Percentiles rank a stretch among this genome's conserved stretches.
Evolutionary conservation across 176 grass and related monocot genomes (phyloP).

Genomic region (Rhynchospora tenuis): DNA sequence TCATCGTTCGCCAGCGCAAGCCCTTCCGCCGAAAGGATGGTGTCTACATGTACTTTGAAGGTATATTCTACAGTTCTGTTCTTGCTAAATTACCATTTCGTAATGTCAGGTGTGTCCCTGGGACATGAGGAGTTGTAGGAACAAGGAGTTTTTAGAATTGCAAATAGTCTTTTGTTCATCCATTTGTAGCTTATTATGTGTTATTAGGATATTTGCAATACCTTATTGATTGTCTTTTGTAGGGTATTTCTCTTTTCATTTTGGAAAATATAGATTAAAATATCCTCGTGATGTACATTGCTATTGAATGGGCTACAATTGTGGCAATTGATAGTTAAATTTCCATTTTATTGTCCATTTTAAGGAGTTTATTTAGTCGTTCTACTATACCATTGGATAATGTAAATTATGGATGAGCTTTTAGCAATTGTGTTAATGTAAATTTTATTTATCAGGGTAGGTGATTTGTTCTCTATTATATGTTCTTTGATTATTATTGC

Average conservation of each 20-base stretch:
- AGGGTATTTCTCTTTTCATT: background rate
- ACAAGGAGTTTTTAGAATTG: background rate
- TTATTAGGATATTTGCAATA: background rate
- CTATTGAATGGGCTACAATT: background rate
- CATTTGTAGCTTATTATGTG: background rate
- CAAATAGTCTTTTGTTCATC: background rate
- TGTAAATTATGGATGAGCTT: too few relatives aligned
- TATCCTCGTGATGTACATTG: background rate
- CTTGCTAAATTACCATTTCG: background rate
- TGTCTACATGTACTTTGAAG: conserved; percentile 99
- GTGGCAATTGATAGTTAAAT: background rate
- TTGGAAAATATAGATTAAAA: background rate
- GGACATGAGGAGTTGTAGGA: background rate
- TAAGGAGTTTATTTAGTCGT: background rate
- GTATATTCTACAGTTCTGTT: conserved; percentile 22
- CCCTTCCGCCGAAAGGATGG: conserved; percentile 93
- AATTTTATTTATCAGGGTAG: background rate
- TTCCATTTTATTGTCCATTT: background rate
- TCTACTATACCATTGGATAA: background rate
- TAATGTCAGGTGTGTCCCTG: background rate
- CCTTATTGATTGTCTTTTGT: background rate
- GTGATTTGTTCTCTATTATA: background rate
- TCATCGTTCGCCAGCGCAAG: conserved; percentile 88
- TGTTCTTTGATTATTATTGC: background rate
- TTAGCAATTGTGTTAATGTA: background rate